Base-by-base conservation (phyloP, 2,329 filamentous ascomycete species). In the Microdochium paspali region DNA sequence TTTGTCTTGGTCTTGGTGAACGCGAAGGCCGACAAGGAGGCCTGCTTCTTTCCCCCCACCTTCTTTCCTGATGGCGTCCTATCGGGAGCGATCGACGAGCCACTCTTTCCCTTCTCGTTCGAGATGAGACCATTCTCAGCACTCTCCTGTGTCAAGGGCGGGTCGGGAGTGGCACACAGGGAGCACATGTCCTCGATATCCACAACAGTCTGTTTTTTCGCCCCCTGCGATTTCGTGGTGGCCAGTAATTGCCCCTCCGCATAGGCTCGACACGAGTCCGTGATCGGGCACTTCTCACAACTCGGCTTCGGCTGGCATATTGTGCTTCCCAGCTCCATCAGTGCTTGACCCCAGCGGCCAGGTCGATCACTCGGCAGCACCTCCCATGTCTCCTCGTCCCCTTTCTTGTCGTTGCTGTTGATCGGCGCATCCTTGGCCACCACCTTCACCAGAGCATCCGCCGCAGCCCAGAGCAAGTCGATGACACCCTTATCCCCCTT, bases 311-410 rank as follows among this genome's bases (percentile, higher is more conserved):
- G 79, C 6, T 71, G 72, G 54, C 80, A 84, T 2, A 83, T 58
- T 0, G 80, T 84, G 51, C 78, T 82, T 3, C 80, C 80, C 3
- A 84, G 66, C 56, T 84, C 80, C 80, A 84, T 84, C 24, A 84
- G 61, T 1, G 76, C 80, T 56, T 84, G 80, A 0, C 80, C 80
- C 80, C 79, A 83, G 50, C 72, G 62, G 0, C 79, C 79, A 0
- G 80, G 79, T 21, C 73, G 60, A 46, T 76, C 70, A 47, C 72
- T 80, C 51, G 21, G 61, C 53, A 0, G 46, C 15, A 57, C 56
- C 5, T 61, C 57, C 2, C 58, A 53, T n/a, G n/a, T n/a, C 9
- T 52, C 50, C 12, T 39, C 44, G 6, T 52, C 49, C 7, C 52
- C 53, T 3, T 40, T 5, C 18, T 49, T 44, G 7, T 46, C 45